These are phyloP conservation scores for Eutypa lata DNA, from an alignment of 2,329 filamentous ascomycete species.

Conservation along the genomic window DNA sequence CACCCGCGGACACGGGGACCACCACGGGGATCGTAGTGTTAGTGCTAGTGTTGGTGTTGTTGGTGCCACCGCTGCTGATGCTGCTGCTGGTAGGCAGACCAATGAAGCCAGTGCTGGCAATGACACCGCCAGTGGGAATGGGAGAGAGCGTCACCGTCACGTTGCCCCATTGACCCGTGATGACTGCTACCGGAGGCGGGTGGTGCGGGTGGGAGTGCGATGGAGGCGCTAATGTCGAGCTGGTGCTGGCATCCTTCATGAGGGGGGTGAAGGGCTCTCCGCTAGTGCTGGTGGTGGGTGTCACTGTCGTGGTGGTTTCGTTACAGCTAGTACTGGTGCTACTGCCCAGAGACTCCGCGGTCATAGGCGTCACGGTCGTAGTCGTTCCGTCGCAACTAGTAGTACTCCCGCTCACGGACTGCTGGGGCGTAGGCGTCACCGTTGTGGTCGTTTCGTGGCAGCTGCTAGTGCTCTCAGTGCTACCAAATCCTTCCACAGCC, in stretches of 20 bases:
- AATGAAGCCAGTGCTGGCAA: neutral
- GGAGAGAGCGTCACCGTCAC: neutral
- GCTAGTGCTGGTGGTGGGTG: neutral
- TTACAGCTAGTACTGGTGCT: neutral
- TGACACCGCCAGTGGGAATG: neutral
- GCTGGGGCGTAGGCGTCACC: no score
- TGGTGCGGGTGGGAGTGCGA: no score
- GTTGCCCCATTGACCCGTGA: neutral
- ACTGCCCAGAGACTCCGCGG: neutral
- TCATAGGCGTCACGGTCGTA: no score
- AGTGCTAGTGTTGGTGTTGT: neutral
- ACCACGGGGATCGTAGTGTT: slow-evolving; percentile 1
- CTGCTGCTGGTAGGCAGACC: neutral
- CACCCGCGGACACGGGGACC: neutral
- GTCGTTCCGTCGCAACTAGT: no score
- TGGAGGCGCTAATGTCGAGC: no score
- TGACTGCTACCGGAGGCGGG: no score
- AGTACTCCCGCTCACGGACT: no score
- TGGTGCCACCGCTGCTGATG: slow-evolving; percentile 1
- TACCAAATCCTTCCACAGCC: no score
- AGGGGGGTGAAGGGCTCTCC: no score
- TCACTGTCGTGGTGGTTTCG: neutral
- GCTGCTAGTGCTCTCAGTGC: neutral
- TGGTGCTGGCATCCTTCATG: no score
- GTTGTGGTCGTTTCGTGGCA: neutral